Evolutionary conservation across 108 stramenopile species (phyloP).

Genomic region (Epithemia pelagica): DNA sequence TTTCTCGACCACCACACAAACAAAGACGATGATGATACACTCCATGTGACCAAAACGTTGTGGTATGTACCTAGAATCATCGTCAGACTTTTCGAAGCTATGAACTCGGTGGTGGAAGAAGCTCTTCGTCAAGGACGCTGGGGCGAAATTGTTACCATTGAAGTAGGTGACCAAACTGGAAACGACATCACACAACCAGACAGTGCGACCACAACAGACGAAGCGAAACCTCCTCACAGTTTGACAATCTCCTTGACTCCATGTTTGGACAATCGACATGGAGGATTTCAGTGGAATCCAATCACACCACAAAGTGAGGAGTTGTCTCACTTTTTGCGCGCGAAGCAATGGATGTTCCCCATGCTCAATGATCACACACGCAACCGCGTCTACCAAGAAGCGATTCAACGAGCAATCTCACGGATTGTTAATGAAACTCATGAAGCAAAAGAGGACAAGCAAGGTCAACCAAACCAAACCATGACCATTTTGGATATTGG

Average conservation of each 20-base stretch:
- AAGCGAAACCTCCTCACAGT: constrained; percentile 5
- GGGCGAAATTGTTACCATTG: neutral
- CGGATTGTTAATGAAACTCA: neutral
- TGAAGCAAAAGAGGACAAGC: neutral
- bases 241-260: constrained; percentile 51
- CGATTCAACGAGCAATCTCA: constrained; percentile 43
- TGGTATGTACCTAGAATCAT: no score
- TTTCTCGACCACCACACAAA: no score
- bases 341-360: constrained; percentile 79
- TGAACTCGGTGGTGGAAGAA: neutral
- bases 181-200: no score
- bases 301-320: neutral
- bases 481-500: constrained; percentile 66
- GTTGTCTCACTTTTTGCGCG: constrained; percentile 23
- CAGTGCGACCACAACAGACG: neutral
- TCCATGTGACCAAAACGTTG: no score
- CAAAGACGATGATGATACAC: no score
- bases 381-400: constrained; percentile 52
- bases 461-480: constrained; percentile 5
- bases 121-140: neutral
- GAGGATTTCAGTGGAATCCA: constrained; percentile 63
- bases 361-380: constrained; percentile 77
- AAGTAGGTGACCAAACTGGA: neutral
- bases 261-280: constrained; percentile 51
- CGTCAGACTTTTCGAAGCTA: no score